These are phyloP conservation scores for Tubosaeta sp. DNA, from an alignment of 768 basidiomycete genomes.

Conservation along the genomic window DNA sequence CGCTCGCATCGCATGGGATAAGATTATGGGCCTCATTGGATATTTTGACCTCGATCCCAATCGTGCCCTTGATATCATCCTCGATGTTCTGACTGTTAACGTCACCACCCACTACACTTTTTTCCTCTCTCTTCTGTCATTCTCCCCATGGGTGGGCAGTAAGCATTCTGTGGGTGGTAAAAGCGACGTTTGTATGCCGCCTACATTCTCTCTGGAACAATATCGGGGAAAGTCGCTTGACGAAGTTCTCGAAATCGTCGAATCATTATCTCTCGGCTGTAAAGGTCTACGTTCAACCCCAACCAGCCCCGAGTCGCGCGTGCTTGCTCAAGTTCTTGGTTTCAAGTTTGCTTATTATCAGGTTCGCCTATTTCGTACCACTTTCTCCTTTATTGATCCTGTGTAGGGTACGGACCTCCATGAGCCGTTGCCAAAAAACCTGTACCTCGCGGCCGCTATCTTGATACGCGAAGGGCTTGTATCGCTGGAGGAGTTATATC, in stretches of 20 bases:
- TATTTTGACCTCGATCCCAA: slow-evolving; percentile 98
- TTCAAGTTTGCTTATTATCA: slow-evolving; percentile 95
- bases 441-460: slow-evolving; percentile 81
- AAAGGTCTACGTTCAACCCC: slow-evolving; percentile 9
- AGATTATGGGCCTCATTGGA: slow-evolving; percentile 83
- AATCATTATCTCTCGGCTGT: slow-evolving; percentile 23
- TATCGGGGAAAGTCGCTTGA: slow-evolving; percentile 63
- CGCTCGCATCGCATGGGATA: slow-evolving; percentile 71
- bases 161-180: slow-evolving; percentile 27
- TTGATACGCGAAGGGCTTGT: slow-evolving; percentile 89
- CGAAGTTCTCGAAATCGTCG: slow-evolving; percentile 57
- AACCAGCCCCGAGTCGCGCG: slow-evolving; percentile 44
- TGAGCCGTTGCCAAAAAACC: slow-evolving; percentile 62
- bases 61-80: slow-evolving; percentile 85
- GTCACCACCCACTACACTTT: slow-evolving; percentile 80
- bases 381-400: slow-evolving; percentile 12
- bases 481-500: slow-evolving; percentile 81
- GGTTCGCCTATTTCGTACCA: slow-evolving; percentile 40
- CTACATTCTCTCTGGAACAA: slow-evolving; percentile 35
- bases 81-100: slow-evolving; percentile 86
- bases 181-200: slow-evolving; percentile 33
- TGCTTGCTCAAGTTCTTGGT: slow-evolving; percentile 89
- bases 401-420: slow-evolving; percentile 50
- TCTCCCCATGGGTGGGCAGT: slow-evolving; percentile 83
- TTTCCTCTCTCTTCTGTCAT: slow-evolving; percentile 81